Percentiles rank a stretch among this genome's conserved stretches.
Conservation (phyloP, 164 flowering plant genomes). For the Malania oleifera region DNA sequence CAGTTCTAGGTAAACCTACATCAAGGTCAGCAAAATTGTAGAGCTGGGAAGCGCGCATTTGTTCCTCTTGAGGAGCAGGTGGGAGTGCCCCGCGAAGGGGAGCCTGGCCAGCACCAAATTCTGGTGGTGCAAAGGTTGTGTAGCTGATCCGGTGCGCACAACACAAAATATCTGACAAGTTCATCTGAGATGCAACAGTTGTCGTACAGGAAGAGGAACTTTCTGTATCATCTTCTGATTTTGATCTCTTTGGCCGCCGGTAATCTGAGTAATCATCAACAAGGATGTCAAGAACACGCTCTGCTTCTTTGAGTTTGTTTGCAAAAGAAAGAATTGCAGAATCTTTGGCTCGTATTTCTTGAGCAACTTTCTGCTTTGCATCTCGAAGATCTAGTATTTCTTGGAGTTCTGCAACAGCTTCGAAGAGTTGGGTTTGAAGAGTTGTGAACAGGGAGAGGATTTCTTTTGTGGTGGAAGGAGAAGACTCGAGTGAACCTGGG, state of each 20-base stretch:
- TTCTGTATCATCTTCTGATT: constrained; percentile 20
- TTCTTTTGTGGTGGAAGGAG: constrained; percentile 62
- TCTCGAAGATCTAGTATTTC: constrained; percentile 90
- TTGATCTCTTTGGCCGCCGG: constrained; percentile 46
- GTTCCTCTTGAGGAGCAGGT: constrained; percentile 99
- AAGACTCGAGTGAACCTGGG: constrained; percentile 32
- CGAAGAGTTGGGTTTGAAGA: constrained; percentile 79
- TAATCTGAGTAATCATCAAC: constrained; percentile 87
- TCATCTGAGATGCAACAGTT: constrained; percentile 45
- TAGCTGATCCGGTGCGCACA: constrained; percentile 87
- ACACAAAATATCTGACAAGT: constrained; percentile 61
- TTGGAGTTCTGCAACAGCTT: constrained; percentile 83
- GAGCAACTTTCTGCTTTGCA: constrained; percentile 44
- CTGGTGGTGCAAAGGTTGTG: constrained; percentile 96
- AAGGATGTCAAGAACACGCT: constrained; percentile 67
- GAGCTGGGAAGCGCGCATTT: constrained; percentile 90
- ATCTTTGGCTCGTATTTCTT: constrained; percentile 58
- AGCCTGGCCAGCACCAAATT: constrained; percentile 82
- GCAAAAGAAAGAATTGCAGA: constrained; percentile 59
- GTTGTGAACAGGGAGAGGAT: constrained; percentile 50
- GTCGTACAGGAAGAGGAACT: constrained; percentile 22
- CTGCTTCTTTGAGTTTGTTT: constrained; percentile 63
- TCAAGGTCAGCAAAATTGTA: constrained; percentile 80
- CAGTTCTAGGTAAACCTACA: constrained; percentile 69
- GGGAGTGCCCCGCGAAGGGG: constrained; percentile 92